Evolutionary conservation across 495 filamentous ascomycete species (phyloP).

Genomic region (Penicillium waksmanii): DNA sequence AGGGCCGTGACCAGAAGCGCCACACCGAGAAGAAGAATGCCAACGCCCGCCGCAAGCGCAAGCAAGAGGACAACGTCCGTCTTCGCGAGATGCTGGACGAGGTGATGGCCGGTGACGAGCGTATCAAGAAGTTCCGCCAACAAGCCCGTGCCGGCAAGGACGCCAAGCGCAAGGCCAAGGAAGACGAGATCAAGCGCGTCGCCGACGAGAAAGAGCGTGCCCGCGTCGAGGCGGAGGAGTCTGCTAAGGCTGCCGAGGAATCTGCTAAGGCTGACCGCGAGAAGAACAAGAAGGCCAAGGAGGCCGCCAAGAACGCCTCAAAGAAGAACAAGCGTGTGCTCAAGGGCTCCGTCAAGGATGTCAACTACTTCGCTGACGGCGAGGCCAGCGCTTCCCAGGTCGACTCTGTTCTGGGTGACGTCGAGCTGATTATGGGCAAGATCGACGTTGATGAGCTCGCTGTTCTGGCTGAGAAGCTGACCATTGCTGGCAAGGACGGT

Average conservation of each 20-base stretch:
- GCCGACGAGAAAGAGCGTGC: slow-evolving; percentile 77
- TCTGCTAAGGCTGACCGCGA: slow-evolving; percentile 79
- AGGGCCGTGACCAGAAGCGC: slow-evolving; percentile 98
- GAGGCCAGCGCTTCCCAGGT: slow-evolving; percentile 73
- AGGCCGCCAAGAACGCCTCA: slow-evolving; percentile 93
- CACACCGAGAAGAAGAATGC: slow-evolving; percentile 97
- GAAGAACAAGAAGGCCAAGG: slow-evolving; percentile 93
- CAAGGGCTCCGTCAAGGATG: slow-evolving; percentile 89
- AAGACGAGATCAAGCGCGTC: slow-evolving; percentile 84
- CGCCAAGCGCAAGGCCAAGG: slow-evolving; percentile 86
- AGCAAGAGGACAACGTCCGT: slow-evolving; percentile 93
- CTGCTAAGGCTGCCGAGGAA: slow-evolving; percentile 81
- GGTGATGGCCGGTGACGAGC: slow-evolving; percentile 77
- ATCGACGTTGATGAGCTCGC: slow-evolving; percentile 88
- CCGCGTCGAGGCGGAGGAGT: slow-evolving; percentile 76
- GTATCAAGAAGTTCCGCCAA: slow-evolving; percentile 96
- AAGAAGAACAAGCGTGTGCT: slow-evolving; percentile 99
- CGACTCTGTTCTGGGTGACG: slow-evolving; percentile 80
- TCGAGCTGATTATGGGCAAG: slow-evolving; percentile 87
- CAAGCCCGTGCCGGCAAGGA: slow-evolving; percentile 90
- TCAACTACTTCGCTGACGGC: slow-evolving; percentile 77
- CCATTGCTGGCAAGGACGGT: slow-evolving; percentile 55
- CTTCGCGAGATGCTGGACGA: slow-evolving; percentile 89
- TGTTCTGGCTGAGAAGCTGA: slow-evolving; percentile 73
- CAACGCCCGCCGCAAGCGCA: slow-evolving; percentile 97